Base-by-base conservation (phyloP, 306 rosid genomes). In the Quercus robur region DNA sequence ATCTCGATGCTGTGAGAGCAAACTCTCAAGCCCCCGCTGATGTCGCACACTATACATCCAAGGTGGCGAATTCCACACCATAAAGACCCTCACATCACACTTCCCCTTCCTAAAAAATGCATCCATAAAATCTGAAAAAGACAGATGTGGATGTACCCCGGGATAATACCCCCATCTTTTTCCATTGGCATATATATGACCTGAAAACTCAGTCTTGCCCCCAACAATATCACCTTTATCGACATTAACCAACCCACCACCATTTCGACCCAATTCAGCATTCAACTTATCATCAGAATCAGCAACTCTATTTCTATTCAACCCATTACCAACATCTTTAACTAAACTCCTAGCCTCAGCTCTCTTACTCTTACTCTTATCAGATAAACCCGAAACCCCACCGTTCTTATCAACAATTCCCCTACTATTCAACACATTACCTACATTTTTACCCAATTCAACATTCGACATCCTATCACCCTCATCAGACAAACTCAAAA, bases 11-110 rank as follows among this genome's bases (percentile, higher is more conserved):
- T 82, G 96, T 74, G 75, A 84, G 25, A 95, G 85, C 75, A 95
- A 82, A 80, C 97, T 95, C 92, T 93, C 98, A 2, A 95, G 94
- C 21, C 97, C 93, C 72, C 98, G 93, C 81, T 95, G 99, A 64
- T 88, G 85, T 75, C 98, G 78, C 58, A 90, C 88, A 25, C 87
- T 82, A 52, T 46, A 95, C 99, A 91, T 95, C 99, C 99, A 95
- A 77, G 98, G 96, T 0, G 98, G 98, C 13, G 99, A 95, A 85
- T 93, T 93, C 98, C 98, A 95, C 75, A 95, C 98, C 98, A 93
- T 90, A 80, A 90, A 93, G 54, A 95, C 92, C 81, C 89, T 90
- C 76, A 85, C 67, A 10, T 77, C 76, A 57, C 99, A 95, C 57
- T 88, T 87, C 14, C 90, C 92, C 49, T 41, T 72, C 82, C 84